Percentiles rank a stretch among this genome's conserved stretches.
These are phyloP conservation scores for Pseudogymnoascus sp. DNA, from an alignment of 2,329 filamentous ascomycete genomes.

Conservation along the genomic window DNA sequence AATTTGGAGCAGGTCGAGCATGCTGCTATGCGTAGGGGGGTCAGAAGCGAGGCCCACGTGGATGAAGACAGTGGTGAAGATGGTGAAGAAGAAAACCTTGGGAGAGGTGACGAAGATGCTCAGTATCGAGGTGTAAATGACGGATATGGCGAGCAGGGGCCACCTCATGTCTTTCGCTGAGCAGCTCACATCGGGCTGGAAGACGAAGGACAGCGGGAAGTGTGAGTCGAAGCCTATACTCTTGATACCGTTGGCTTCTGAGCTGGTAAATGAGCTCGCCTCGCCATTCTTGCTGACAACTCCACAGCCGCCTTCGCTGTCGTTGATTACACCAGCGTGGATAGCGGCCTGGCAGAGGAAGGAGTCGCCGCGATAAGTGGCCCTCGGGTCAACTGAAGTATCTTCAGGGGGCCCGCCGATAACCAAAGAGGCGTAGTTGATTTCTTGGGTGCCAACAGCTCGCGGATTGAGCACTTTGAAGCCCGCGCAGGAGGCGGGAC, in stretches of 20 bases:
- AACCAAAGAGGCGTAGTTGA: conserved; percentile 57
- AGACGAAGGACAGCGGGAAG: conserved; percentile 81
- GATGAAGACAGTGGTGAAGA: conserved; percentile 77
- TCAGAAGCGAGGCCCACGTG: conserved; percentile 88
- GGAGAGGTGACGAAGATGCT: conserved; percentile 77
- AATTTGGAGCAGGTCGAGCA: conserved; percentile 66
- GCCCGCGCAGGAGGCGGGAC: conserved; percentile 62
- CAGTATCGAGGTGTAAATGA: conserved; percentile 67
- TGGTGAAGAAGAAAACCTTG: conserved; percentile 72
- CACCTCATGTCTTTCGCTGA: conserved; percentile 72
- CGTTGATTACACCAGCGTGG: conserved; percentile 69
- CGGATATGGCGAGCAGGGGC: conserved; percentile 72
- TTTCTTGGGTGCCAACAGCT: conserved; percentile 62
- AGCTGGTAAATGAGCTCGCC: conserved; percentile 52
- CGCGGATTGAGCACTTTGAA: conserved; percentile 61
- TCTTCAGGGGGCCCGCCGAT: conserved; percentile 54
- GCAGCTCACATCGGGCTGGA: conserved; percentile 57
- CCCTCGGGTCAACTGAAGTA: conserved; percentile 29
- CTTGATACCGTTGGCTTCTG: conserved; percentile 62
- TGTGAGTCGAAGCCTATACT: conserved; percentile 77
- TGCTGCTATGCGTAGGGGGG: conserved; percentile 59
- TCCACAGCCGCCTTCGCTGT: conserved; percentile 69
- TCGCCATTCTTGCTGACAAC: conserved; percentile 68
- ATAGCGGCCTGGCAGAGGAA: conserved; percentile 81
- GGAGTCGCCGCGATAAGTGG: conserved; percentile 79